Evolutionary conservation across 1,284 basidiomycete species (phyloP).

Genomic region (Coniophora puteana): DNA sequence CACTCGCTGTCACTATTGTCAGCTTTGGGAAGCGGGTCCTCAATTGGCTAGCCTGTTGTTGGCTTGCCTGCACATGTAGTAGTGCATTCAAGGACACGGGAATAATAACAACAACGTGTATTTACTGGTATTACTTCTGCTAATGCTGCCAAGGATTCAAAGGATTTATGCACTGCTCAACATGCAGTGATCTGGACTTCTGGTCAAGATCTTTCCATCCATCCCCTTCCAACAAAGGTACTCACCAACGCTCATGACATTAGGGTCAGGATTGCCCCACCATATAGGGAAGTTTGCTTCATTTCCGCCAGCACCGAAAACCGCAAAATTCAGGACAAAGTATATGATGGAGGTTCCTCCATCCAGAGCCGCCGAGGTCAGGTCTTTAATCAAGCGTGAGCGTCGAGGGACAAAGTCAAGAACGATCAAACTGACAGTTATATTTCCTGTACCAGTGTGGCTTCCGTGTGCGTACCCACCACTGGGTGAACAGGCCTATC

Average conservation of each 20-base stretch:
- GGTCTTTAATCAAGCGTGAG: constrained; percentile 3
- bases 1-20: neutral
- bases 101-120: neutral
- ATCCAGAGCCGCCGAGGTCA: constrained; percentile 13
- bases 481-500: constrained; percentile 44
- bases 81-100: neutral
- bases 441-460: constrained; percentile 36
- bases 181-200: constrained; percentile 7
- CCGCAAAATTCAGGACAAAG: constrained; percentile 13
- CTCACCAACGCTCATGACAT: constrained; percentile 11
- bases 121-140: too few relatives aligned
- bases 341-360: constrained; percentile 13
- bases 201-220: neutral
- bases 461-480: constrained; percentile 42
- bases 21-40: neutral
- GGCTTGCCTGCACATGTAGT: neutral
- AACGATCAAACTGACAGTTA: constrained; percentile 7
- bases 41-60: neutral
- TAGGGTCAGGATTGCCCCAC: constrained; percentile 13
- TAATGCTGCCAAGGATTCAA: neutral
- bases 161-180: constrained; percentile 1
- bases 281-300: constrained; percentile 11
- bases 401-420: neutral
- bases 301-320: constrained; percentile 12
- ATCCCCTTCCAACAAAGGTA: neutral